Conservation (phyloP, 352 stramenopile species). For the Phytophthora parvispora region DNA sequence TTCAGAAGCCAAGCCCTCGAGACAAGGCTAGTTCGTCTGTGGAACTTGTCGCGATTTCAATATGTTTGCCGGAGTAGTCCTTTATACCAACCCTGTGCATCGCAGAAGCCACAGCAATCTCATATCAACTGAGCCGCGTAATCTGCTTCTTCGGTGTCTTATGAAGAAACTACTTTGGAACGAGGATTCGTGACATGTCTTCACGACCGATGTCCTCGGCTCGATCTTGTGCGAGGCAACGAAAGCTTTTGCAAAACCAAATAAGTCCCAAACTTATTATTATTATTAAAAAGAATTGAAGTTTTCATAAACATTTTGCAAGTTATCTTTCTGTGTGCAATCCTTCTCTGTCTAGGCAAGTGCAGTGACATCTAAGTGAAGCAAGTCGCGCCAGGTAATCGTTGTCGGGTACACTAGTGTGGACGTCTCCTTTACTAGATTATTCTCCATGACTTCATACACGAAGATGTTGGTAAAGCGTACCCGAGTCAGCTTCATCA, state of each 20-base stretch:
- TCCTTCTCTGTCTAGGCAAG: constrained; percentile 7
- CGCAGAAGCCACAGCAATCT: too few relatives aligned
- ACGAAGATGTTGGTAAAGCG: constrained; percentile 48
- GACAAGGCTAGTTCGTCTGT: not conserved
- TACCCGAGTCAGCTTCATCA: constrained; percentile 46
- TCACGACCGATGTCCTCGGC: too few relatives aligned
- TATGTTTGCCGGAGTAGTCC: too few relatives aligned
- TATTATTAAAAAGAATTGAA: not conserved
- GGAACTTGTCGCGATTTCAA: not conserved
- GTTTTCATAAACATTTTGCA: not conserved
- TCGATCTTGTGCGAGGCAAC: too few relatives aligned
- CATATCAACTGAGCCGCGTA: too few relatives aligned
- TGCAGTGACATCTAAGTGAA: constrained; percentile 23
- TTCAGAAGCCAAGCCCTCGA: not conserved
- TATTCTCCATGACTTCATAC: constrained; percentile 26
- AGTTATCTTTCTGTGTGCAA: not conserved
- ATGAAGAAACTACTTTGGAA: too few relatives aligned
- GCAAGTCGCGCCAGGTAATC: constrained; percentile 35
- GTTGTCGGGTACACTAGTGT: constrained; percentile 41
- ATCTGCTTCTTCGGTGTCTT: too few relatives aligned
- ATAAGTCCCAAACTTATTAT: too few relatives aligned
- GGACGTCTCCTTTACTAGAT: constrained; percentile 28
- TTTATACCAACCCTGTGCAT: too few relatives aligned
- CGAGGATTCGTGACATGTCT: too few relatives aligned
- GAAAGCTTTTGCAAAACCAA: too few relatives aligned